A percentile compares a stretch with the other conserved stretches of the same genome.
Conservation (phyloP, 345 rosid genomes). For the Citrus medica region DNA sequence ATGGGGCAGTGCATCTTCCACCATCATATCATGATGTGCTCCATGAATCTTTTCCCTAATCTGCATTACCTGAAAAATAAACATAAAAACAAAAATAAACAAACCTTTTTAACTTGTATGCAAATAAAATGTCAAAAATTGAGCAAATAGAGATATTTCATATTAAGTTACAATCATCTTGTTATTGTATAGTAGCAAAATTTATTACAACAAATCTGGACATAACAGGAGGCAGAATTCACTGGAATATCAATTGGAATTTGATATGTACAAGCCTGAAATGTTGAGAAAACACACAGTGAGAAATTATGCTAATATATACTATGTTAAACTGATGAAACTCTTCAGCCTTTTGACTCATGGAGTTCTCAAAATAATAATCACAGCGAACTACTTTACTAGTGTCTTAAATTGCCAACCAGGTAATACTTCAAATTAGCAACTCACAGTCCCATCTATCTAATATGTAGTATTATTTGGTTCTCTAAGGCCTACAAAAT, state of each 20-base stretch:
- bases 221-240: not conserved
- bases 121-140: not conserved
- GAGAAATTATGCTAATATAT: not conserved
- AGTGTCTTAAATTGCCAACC: not conserved
- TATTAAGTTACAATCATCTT: not conserved
- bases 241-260: not conserved
- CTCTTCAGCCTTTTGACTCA: not conserved
- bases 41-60: conserved; percentile 36
- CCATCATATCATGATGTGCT: conserved; percentile 26
- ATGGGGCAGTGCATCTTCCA: conserved; percentile 23
- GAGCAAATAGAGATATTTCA: not conserved
- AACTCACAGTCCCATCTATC: not conserved
- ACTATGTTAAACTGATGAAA: not conserved
- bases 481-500: not conserved
- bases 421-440: not conserved
- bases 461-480: not conserved
- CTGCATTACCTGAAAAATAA: conserved; percentile 56
- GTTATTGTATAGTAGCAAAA: conserved; percentile 1
- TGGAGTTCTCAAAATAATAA: not conserved
- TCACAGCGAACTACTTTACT: not conserved
- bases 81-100: not conserved
- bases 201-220: not conserved
- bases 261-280: not conserved
- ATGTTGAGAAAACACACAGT: not conserved
- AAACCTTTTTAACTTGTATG: not conserved